Conservation (phyloP, 345 rosid species). For the Eucalyptus dawsonii region DNA sequence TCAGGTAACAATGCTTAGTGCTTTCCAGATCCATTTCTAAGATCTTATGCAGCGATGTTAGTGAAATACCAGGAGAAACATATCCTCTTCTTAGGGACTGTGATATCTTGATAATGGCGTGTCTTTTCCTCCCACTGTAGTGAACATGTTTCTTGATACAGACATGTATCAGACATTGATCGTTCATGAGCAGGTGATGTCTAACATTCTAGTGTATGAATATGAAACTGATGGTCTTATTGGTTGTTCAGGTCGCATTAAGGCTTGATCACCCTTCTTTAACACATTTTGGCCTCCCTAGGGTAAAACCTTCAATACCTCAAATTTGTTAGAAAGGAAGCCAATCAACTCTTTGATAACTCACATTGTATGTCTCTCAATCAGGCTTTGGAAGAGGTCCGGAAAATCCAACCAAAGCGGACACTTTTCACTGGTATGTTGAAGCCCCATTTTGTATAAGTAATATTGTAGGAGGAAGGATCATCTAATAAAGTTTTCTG, state of each 20-base stretch:
- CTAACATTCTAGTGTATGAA: background rate
- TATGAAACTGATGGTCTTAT: background rate
- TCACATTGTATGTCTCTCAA: background rate
- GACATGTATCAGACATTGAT: background rate
- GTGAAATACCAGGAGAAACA: conserved; percentile 84
- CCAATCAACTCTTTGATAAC: background rate
- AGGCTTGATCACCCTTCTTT: too few relatives aligned
- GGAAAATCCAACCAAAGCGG: conserved; percentile 67
- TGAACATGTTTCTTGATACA: background rate
- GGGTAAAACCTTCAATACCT: conserved; percentile 23
- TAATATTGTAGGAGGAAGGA: background rate
- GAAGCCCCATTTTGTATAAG: background rate
- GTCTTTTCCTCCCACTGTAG: background rate
- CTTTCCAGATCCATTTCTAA: background rate
- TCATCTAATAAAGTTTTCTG: background rate
- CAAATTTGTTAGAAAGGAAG: background rate
- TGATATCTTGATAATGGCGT: conserved; percentile 61
- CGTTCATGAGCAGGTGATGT: background rate
- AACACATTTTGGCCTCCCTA: too few relatives aligned
- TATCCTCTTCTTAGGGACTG: conserved; percentile 67
- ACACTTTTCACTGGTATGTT: conserved; percentile 61
- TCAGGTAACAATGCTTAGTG: conserved; percentile 35
- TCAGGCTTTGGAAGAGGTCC: conserved; percentile 79
- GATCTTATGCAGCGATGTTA: conserved; percentile 59
- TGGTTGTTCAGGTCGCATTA: too few relatives aligned